Conservation (phyloP, 169 alveolate genomes). For the Plasmodium gonderi region DNA sequence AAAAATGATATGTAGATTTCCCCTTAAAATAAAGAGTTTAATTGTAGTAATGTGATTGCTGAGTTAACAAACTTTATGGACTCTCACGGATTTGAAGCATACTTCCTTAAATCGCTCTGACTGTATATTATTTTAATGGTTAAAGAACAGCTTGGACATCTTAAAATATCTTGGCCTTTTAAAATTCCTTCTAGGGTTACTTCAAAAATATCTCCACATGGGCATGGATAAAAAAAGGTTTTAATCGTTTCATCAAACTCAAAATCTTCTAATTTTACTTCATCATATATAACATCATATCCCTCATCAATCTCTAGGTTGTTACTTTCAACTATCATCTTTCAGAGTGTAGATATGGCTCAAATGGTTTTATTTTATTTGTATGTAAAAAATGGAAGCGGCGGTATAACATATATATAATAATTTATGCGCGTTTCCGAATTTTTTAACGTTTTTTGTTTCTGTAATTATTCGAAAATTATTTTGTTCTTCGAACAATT, state of each 20-base stretch:
- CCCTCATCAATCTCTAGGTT: slow-evolving; percentile 10
- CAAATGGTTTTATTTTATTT: background rate
- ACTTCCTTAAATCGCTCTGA: slow-evolving; percentile 22
- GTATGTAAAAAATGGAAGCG: background rate
- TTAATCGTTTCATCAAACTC: slow-evolving; percentile 84
- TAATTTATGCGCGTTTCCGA: background rate
- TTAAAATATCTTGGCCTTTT: slow-evolving; percentile 82
- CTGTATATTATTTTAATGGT: slow-evolving; percentile 82
- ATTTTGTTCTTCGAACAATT: background rate
- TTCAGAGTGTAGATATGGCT: slow-evolving; percentile 5
- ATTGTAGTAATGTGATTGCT: background rate
- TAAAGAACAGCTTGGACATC: slow-evolving; percentile 90
- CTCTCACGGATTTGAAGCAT: slow-evolving; percentile 3
- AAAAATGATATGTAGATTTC: no score
- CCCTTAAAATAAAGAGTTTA: background rate
- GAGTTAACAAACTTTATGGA: background rate
- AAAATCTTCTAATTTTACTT: slow-evolving; percentile 90
- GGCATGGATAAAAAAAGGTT: slow-evolving; percentile 89
- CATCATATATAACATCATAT: slow-evolving; percentile 84
- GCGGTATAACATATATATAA: background rate
- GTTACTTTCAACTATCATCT: slow-evolving; percentile 73
- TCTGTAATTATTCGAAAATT: background rate
- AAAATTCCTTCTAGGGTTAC: slow-evolving; percentile 78
- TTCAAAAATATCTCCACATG: slow-evolving; percentile 91
- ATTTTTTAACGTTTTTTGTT: background rate